Evolutionary conservation across 371 early-diverging fungal genomes (phyloP).

Genomic region (Rhizomucor pusillus): DNA sequence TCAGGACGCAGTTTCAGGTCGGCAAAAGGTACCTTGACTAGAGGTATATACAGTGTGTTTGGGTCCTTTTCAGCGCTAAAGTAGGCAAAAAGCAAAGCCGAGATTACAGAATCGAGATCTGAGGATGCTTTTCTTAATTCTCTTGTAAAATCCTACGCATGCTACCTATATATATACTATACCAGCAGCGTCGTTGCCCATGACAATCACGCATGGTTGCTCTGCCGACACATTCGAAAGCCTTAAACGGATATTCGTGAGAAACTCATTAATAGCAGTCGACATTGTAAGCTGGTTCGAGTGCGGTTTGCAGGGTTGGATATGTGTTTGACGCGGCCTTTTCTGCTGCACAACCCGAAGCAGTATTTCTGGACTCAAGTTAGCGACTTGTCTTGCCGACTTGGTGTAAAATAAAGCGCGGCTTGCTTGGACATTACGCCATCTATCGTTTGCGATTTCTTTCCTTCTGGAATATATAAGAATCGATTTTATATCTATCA

Average conservation of each 20-base stretch:
- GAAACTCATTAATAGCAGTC: neutral
- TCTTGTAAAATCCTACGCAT: neutral
- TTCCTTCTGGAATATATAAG: too few relatives aligned
- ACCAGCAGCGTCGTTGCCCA: slow-evolving; percentile 77
- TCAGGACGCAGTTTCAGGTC: slow-evolving; percentile 73
- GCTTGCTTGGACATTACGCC: too few relatives aligned
- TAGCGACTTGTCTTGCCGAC: too few relatives aligned
- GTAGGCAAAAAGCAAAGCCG: slow-evolving; percentile 57
- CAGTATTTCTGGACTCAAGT: too few relatives aligned
- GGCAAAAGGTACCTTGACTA: slow-evolving; percentile 54
- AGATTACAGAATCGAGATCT: slow-evolving; percentile 73
- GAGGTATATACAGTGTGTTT: slow-evolving; percentile 41
- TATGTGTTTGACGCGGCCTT: too few relatives aligned
- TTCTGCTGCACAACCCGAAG: too few relatives aligned
- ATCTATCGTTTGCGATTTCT: too few relatives aligned
- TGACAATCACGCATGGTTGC: slow-evolving; percentile 35
- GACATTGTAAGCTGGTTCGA: too few relatives aligned
- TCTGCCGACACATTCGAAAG: neutral
- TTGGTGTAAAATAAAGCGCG: too few relatives aligned
- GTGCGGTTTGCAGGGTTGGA: too few relatives aligned
- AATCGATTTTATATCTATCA: too few relatives aligned
- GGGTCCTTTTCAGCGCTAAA: slow-evolving; percentile 21
- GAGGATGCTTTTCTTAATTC: neutral
- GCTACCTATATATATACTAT: neutral
- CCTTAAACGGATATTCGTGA: neutral